Conservation (phyloP, 108 stramenopile genomes). For the Skeletonema marinoi region DNA sequence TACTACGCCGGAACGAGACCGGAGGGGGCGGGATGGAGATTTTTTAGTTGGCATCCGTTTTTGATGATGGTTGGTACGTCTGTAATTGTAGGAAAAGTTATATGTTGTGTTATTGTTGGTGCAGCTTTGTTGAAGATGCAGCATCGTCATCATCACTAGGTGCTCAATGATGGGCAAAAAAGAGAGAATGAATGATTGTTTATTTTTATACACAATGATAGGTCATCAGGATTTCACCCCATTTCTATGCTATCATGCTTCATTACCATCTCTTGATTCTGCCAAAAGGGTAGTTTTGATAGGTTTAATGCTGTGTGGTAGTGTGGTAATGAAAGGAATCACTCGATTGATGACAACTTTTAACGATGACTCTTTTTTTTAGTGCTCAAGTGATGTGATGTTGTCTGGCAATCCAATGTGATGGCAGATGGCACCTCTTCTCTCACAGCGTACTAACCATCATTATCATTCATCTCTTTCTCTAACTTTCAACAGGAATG, state of each 20-base stretch:
- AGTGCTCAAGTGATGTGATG: not conserved
- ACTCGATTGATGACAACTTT: constrained; percentile 19
- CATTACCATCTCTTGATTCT: not conserved
- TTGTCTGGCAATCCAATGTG: not conserved
- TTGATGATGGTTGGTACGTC: constrained; percentile 65
- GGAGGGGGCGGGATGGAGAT: constrained; percentile 63
- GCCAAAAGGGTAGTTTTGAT: constrained; percentile 14
- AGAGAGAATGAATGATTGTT: constrained; percentile 12
- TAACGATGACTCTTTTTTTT: not conserved
- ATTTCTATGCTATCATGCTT: not conserved
- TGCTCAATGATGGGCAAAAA: not conserved
- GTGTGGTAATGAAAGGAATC: not conserved
- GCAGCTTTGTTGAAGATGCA: too few species aligned
- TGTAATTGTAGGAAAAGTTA: not conserved
- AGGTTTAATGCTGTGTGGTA: not conserved
- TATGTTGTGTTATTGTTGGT: too few species aligned
- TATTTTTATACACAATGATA: constrained; percentile 23
- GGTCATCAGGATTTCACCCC: constrained; percentile 20
- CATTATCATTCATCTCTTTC: not conserved
- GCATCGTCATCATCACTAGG: not conserved
- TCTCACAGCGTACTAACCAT: not conserved
- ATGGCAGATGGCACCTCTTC: not conserved
- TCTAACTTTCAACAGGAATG: constrained; percentile 44
- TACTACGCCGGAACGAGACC: constrained; percentile 58
- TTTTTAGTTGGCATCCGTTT: constrained; percentile 83